Evolutionary conservation across 495 filamentous ascomycete species (phyloP).

Genomic region (Filosporella fistucella): DNA sequence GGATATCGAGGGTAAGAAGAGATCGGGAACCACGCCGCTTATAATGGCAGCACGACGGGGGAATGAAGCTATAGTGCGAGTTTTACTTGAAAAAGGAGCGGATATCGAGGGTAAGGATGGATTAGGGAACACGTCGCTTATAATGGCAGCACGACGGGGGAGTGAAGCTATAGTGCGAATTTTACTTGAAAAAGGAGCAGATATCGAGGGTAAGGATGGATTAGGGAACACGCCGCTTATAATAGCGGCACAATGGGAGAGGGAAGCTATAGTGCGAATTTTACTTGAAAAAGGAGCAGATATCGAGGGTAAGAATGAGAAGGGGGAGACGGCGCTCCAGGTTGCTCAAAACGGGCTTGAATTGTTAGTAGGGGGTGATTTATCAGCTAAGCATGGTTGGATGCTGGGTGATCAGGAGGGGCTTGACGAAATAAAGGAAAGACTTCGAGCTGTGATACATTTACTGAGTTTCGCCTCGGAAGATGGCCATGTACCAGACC

Average conservation of each 20-base stretch:
- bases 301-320: not conserved
- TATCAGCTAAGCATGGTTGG: too few relatives aligned
- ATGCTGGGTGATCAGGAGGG: too few relatives aligned
- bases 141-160: not conserved
- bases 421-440: too few relatives aligned
- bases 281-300: conserved; percentile 15
- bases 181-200: conserved; percentile 14
- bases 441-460: too few relatives aligned
- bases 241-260: conserved; percentile 21
- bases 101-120: not conserved
- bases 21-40: not conserved
- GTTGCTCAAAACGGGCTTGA: conserved; percentile 21
- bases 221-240: conserved; percentile 23
- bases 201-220: conserved; percentile 17
- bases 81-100: conserved; percentile 2
- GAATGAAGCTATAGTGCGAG: conserved; percentile 1
- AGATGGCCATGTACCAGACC: too few relatives aligned
- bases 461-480: too few relatives aligned
- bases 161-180: conserved; percentile 12
- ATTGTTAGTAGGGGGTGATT: too few relatives aligned
- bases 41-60: conserved; percentile 1
- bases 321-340: conserved; percentile 22
- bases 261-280: conserved; percentile 12
- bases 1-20: not conserved
- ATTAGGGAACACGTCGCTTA: not conserved